Evolutionary conservation across 768 basidiomycete species (phyloP).

Genomic region (Boletellus ananas): DNA sequence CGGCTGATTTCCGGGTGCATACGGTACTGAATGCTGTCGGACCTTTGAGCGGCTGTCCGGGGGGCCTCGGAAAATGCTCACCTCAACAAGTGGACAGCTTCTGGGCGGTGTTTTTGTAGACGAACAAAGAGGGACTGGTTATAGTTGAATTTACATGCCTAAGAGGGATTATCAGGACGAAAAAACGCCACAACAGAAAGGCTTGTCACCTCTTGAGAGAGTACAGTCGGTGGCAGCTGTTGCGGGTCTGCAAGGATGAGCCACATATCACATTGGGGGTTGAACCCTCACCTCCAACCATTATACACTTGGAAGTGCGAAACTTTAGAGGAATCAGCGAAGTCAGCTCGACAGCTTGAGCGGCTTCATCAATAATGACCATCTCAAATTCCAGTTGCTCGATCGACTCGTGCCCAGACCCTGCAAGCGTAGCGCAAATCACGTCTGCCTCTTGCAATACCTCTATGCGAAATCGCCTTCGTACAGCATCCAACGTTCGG

Average conservation of each 20-base stretch:
- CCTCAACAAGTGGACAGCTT: conserved; percentile 92
- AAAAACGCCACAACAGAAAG: conserved; percentile 25
- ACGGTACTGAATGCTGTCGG: conserved; percentile 89
- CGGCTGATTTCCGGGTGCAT: conserved; percentile 97
- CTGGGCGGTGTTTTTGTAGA: conserved; percentile 70
- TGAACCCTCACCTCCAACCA: conserved; percentile 74
- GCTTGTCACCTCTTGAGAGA: conserved; percentile 51
- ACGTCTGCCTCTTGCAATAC: conserved; percentile 89
- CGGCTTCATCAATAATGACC: conserved; percentile 97
- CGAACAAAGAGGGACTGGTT: conserved; percentile 93
- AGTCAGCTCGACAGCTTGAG: conserved; percentile 93
- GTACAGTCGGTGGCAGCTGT: conserved; percentile 93
- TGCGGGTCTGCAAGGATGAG: conserved; percentile 57
- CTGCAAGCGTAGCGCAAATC: conserved; percentile 90
- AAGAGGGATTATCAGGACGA: conserved; percentile 1
- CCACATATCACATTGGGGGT: neutral
- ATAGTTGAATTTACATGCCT: conserved; percentile 73
- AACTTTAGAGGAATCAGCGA: conserved; percentile 95
- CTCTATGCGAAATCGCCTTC: conserved; percentile 67
- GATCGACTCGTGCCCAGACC: conserved; percentile 85
- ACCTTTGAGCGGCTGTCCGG: neutral
- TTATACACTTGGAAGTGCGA: conserved; percentile 73
- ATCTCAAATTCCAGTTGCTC: conserved; percentile 88
- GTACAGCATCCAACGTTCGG: conserved; percentile 77
- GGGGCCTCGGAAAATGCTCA: conserved; percentile 28